Percentiles rank a stretch among this genome's conserved stretches.
phyloP scores from a whole-genome alignment of 1,284 basidiomycete genomes.

The Blastosporella zonata region DNA sequence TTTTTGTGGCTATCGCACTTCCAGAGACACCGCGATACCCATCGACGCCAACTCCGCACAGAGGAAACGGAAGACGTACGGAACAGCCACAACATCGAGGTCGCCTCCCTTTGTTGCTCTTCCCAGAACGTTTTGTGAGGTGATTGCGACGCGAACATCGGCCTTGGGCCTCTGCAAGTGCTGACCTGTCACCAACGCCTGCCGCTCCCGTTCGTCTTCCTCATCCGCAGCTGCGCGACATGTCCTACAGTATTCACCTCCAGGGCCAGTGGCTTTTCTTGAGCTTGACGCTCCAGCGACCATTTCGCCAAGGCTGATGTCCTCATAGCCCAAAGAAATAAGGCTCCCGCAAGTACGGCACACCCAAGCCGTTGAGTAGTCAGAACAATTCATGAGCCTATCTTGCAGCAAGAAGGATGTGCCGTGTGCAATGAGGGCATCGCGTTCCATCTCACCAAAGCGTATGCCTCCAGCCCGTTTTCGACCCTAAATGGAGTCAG shows the following conservation, averaged over 20 bases:
- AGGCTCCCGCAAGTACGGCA: slow-evolving; percentile 95
- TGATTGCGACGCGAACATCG: slow-evolving; percentile 61
- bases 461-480: slow-evolving; percentile 99
- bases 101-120: slow-evolving; percentile 65
- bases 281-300: slow-evolving; percentile 47
- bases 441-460: slow-evolving; percentile 99
- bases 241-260: slow-evolving; percentile 90
- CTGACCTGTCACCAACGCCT: slow-evolving; percentile 50
- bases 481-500: slow-evolving; percentile 64
- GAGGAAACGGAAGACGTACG: slow-evolving; percentile 91
- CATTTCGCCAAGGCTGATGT: slow-evolving; percentile 68
- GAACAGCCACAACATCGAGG: slow-evolving; percentile 92
- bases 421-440: slow-evolving; percentile 97
- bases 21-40: slow-evolving; percentile 80
- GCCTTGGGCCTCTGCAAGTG: slow-evolving; percentile 36
- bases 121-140: slow-evolving; percentile 63
- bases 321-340: slow-evolving; percentile 93
- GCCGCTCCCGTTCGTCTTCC: slow-evolving; percentile 54
- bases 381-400: slow-evolving; percentile 99
- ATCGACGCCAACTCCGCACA: slow-evolving; percentile 84
- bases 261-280: slow-evolving; percentile 59
- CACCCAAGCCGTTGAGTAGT: slow-evolving; percentile 98
- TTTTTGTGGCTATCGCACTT: slow-evolving; percentile 46
- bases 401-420: slow-evolving; percentile 98
- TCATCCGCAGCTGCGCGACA: slow-evolving; percentile 73